Evolutionary conservation across 805 yeast genomes (phyloP), one percentile per base, ranked within the genome.

Genomic region (Lipomyces sp.): DNA sequence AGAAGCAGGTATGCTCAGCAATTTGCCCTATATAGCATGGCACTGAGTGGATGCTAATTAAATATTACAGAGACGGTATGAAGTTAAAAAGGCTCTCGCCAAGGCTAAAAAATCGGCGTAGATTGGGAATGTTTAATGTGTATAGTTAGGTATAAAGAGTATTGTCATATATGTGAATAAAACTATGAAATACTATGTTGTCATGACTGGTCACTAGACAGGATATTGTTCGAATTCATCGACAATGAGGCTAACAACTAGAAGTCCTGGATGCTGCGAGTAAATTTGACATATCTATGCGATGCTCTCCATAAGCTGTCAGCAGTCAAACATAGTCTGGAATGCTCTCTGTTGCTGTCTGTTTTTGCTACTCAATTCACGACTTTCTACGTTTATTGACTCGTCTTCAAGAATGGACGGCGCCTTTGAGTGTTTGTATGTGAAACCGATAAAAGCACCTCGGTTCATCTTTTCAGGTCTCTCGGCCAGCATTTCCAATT

Each of bases 61-160:
- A 32, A 10, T 13, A 11, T 42, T 60, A 6, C 35, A 66, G 70
- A 92, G 91, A 85, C 90, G 92, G 85, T 89, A 83, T 82, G 90
- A 92, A 84, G 94, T 92, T 79, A 91, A 90, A 86, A 93, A 92
- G 87, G 96, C 96, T 83, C 88, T 90, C 80, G 97, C 97, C 80
- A 92, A 93, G 90, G 97, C 96, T 84, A 64, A 68, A 57, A 68
- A 66, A 45, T 62, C 70, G 69, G 65, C 71, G 64, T 64, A 61
- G 59, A 60, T 11, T 32, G 63, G 63, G 57, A 48, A 48, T 42
- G 24, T n/a, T 54, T 53, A 51, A 42, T 54, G 61, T 67, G 70
- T 67, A 67, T 65, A 62, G 63, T 58, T 67, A 63, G 53, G 55
- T 37, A 48, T 30, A 37, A 11, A 24, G 54, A 55, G 45, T 29